phyloP scores from a whole-genome alignment of 805 yeast species.

The Candida takata region DNA sequence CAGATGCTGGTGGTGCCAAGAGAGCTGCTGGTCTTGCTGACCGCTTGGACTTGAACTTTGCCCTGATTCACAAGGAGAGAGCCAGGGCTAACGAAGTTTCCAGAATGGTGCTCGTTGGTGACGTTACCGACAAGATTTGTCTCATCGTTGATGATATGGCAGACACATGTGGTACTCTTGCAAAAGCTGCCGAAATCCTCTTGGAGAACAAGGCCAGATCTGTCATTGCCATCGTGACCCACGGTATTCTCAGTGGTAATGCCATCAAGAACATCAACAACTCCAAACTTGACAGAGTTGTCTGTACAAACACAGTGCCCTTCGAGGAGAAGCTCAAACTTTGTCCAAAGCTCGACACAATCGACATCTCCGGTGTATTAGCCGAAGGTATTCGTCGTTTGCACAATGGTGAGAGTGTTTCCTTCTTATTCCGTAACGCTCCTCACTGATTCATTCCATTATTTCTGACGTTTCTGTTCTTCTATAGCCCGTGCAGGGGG shows the following conservation, averaged over 20 bases:
- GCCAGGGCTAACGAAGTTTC: constrained; percentile 79
- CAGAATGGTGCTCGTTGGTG: constrained; percentile 81
- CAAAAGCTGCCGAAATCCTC: constrained; percentile 73
- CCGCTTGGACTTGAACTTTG: constrained; percentile 70
- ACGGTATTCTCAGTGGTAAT: constrained; percentile 70
- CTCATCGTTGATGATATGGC: constrained; percentile 85
- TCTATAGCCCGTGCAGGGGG: too few species aligned
- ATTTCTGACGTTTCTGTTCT: too few species aligned
- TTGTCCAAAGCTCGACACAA: constrained; percentile 59
- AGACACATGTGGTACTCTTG: constrained; percentile 82
- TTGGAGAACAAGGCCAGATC: constrained; percentile 61
- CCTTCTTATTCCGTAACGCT: constrained; percentile 68
- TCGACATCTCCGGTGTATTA: constrained; percentile 66
- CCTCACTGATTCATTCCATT: constrained; percentile 35
- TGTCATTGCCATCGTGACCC: constrained; percentile 79
- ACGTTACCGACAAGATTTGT: constrained; percentile 69
- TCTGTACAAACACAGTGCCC: constrained; percentile 78
- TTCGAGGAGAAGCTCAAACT: constrained; percentile 52
- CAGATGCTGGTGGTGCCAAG: constrained; percentile 89
- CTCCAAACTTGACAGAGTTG: constrained; percentile 59
- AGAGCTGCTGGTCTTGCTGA: constrained; percentile 85
- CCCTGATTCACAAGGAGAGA: constrained; percentile 79
- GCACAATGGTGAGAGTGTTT: constrained; percentile 82
- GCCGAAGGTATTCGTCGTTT: constrained; percentile 81
- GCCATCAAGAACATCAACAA: constrained; percentile 67